Conservation (phyloP, 148 eudicot species). For the Arctostaphylos glauca region DNA sequence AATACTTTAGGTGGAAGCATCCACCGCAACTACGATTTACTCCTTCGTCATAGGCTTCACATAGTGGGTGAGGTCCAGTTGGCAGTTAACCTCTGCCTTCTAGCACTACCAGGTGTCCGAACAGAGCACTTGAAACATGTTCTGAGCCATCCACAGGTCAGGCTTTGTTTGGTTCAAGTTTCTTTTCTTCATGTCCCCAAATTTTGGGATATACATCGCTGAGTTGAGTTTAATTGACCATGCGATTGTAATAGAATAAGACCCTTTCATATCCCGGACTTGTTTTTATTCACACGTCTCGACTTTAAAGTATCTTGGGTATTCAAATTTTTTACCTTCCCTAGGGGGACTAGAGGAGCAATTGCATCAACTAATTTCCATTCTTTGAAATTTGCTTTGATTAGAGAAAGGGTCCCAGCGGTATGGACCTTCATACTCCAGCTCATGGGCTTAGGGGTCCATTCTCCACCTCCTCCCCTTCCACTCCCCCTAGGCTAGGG, state of each 20-base stretch:
- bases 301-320: not conserved
- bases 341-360: slow-evolving; percentile 8
- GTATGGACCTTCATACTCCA: not conserved
- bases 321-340: not conserved
- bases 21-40: slow-evolving; percentile 56
- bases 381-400: not conserved
- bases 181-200: not conserved
- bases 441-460: not conserved
- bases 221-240: not conserved
- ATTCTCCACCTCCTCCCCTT: not conserved
- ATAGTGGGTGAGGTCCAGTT: slow-evolving; percentile 63
- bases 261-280: not conserved
- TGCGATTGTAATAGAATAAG: not conserved
- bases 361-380: not conserved
- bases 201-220: not conserved
- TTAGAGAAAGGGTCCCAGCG: not conserved
- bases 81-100: slow-evolving; percentile 48
- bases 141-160: slow-evolving; percentile 61
- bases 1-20: slow-evolving; percentile 59
- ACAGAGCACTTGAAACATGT: slow-evolving; percentile 38
- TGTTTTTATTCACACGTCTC: not conserved
- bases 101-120: slow-evolving; percentile 48
- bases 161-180: not conserved
- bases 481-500: not conserved
- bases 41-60: slow-evolving; percentile 50